A percentile compares a stretch with the other conserved stretches of the same genome.
Evolutionary conservation across 192 early-diverging fungal genomes (phyloP).

Genomic region (Pecoramyces ruminantium): DNA sequence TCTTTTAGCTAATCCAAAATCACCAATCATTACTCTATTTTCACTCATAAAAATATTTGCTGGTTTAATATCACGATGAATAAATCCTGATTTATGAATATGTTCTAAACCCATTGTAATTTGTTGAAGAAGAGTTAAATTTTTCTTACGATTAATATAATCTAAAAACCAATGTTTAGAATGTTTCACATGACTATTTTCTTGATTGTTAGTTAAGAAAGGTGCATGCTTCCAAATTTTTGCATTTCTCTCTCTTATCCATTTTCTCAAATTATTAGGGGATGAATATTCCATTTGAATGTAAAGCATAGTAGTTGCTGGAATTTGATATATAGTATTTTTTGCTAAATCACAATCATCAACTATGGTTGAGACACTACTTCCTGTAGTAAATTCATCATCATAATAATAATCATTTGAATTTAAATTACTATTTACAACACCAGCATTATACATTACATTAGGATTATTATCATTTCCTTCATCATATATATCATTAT

Average conservation of each 20-base stretch:
- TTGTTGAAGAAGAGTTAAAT: neutral
- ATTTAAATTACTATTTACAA: neutral
- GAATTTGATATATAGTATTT: neutral
- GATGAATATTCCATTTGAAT: neutral
- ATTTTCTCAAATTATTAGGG: neutral
- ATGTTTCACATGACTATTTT: neutral
- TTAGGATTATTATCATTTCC: neutral
- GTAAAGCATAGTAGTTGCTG: neutral
- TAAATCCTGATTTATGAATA: slow-evolving; percentile 50
- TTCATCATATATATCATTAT: neutral
- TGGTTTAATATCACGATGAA: slow-evolving; percentile 62
- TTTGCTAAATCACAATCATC: neutral
- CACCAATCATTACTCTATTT: neutral
- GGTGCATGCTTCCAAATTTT: neutral
- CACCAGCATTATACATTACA: neutral
- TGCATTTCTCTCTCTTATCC: neutral
- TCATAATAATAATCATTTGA: neutral
- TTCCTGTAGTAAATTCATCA: neutral
- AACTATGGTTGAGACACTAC: neutral
- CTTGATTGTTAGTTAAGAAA: neutral
- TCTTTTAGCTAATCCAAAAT: neutral
- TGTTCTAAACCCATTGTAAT: slow-evolving; percentile 38
- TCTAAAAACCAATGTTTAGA: neutral
- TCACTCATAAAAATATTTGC: slow-evolving; percentile 27
- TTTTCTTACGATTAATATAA: neutral